These are phyloP conservation scores for Curvularia eragrostidis DNA, from an alignment of 2,329 filamentous ascomycete genomes.

Conservation along the genomic window DNA sequence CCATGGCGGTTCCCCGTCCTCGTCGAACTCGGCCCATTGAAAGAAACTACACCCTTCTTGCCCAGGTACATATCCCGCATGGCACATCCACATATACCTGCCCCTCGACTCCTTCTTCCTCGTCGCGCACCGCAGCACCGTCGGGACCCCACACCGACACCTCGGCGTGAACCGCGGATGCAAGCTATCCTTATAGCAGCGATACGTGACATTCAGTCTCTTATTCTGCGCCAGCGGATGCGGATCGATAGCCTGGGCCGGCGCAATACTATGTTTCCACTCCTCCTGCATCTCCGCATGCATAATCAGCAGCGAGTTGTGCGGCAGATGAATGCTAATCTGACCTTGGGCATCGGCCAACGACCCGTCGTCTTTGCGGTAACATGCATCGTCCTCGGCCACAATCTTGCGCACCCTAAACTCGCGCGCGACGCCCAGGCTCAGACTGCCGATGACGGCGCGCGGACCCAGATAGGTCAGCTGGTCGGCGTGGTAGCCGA, in stretches of 20 bases:
- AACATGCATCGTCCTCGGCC: conserved; percentile 62
- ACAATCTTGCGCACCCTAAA: conserved; percentile 84
- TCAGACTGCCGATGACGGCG: conserved; percentile 87
- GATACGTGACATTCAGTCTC: conserved; percentile 93
- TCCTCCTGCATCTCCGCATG: conserved; percentile 97
- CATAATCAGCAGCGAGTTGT: conserved; percentile 94
- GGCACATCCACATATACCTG: conserved; percentile 93
- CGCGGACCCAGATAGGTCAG: conserved; percentile 91
- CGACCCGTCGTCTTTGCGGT: conserved; percentile 47
- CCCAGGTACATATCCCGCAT: conserved; percentile 73
- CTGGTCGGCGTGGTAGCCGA: conserved; percentile 93
- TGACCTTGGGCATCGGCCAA: conserved; percentile 75
- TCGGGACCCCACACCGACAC: conserved; percentile 76
- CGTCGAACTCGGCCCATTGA: conserved; percentile 51
- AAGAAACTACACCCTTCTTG: conserved; percentile 55
- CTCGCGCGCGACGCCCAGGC: conserved; percentile 88
- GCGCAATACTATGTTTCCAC: conserved; percentile 89
- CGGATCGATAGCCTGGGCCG: conserved; percentile 77
- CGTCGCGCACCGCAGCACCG: conserved; percentile 78
- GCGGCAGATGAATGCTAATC: conserved; percentile 90
- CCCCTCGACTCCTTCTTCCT: conserved; percentile 77
- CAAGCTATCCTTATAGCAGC: conserved; percentile 78
- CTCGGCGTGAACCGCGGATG: conserved; percentile 79
- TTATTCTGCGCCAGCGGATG: conserved; percentile 82
- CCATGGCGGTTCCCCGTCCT: conserved; percentile 82